Conservation (phyloP, 192 early-diverging fungal species). For the Coemansia sp. region DNA sequence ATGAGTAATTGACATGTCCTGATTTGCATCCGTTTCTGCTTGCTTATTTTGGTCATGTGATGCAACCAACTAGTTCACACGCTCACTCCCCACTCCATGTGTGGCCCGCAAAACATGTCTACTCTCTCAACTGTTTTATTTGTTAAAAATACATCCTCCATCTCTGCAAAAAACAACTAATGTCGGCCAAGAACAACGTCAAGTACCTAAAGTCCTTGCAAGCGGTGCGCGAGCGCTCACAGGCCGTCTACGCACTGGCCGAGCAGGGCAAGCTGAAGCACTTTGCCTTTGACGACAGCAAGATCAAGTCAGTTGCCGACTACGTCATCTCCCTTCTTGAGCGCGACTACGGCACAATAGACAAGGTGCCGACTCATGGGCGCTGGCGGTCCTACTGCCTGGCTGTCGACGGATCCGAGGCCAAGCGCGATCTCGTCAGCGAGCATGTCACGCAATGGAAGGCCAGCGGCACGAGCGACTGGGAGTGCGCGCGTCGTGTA, state of each 20-base stretch:
- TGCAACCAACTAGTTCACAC: not conserved
- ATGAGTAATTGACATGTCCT: not conserved
- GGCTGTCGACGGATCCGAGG: conserved; percentile 53
- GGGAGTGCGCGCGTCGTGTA: conserved; percentile 63
- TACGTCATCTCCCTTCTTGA: conserved; percentile 63
- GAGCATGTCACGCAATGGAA: conserved; percentile 37
- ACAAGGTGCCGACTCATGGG: conserved; percentile 80
- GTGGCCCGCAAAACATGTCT: too few species aligned
- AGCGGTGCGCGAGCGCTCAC: conserved; percentile 72
- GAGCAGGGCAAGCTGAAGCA: conserved; percentile 58
- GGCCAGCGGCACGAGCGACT: conserved; percentile 17
- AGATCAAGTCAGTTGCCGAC: conserved; percentile 65
- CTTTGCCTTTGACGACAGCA: conserved; percentile 68
- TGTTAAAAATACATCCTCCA: too few species aligned
- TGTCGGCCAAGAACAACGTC: conserved; percentile 17
- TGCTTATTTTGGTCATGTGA: not conserved
- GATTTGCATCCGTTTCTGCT: not conserved
- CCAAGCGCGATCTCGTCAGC: conserved; percentile 49
- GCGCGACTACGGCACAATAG: conserved; percentile 65
- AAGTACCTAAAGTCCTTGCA: conserved; percentile 64
- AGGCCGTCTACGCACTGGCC: conserved; percentile 59
- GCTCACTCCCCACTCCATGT: not conserved
- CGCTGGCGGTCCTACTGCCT: conserved; percentile 78
- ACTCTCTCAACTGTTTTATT: not conserved
- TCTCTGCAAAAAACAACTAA: not conserved